These are phyloP conservation scores for Aspergillus neotritici DNA, from an alignment of 2,329 filamentous ascomycete genomes.

Conservation along the genomic window DNA sequence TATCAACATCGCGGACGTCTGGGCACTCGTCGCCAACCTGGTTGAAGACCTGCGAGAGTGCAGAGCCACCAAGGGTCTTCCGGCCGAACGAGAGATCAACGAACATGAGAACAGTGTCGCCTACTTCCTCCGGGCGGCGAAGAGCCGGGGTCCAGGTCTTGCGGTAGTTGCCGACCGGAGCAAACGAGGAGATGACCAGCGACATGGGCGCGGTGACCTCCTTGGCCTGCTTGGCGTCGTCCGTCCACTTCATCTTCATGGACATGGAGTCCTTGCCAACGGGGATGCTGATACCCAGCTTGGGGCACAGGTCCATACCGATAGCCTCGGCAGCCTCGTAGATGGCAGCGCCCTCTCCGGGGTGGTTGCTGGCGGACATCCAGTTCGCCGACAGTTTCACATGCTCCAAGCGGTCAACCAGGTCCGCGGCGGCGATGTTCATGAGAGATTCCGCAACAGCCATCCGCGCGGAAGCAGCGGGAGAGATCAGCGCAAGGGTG, in stretches of 20 bases:
- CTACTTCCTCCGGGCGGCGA: conserved; percentile 75
- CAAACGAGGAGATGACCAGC: conserved; percentile 84
- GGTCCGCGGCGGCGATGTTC: conserved; percentile 79
- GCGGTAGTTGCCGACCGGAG: conserved; percentile 71
- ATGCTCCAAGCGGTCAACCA: conserved; percentile 66
- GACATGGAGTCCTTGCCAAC: conserved; percentile 98
- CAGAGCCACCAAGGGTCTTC: conserved; percentile 82
- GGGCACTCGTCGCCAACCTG: conserved; percentile 79
- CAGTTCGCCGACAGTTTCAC: conserved; percentile 93
- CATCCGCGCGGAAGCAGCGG: conserved; percentile 90
- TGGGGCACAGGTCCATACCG: conserved; percentile 84
- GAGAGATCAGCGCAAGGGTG: conserved; percentile 79
- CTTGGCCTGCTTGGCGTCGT: conserved; percentile 61
- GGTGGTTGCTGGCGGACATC: conserved; percentile 96
- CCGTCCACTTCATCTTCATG: conserved; percentile 96
- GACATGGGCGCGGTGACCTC: conserved; percentile 91
- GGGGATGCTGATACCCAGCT: conserved; percentile 86
- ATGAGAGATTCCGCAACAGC: conserved; percentile 88
- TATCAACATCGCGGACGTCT: conserved; percentile 74
- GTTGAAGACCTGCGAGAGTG: conserved; percentile 81
- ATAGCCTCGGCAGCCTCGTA: conserved; percentile 93
- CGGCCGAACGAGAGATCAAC: conserved; percentile 81
- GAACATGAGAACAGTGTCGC: conserved; percentile 80
- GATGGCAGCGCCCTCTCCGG: conserved; percentile 83
- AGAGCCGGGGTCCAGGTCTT: conserved; percentile 94